Evolutionary conservation across 2,329 filamentous ascomycete genomes (phyloP).

Genomic region (Nigrospora oryzae): DNA sequence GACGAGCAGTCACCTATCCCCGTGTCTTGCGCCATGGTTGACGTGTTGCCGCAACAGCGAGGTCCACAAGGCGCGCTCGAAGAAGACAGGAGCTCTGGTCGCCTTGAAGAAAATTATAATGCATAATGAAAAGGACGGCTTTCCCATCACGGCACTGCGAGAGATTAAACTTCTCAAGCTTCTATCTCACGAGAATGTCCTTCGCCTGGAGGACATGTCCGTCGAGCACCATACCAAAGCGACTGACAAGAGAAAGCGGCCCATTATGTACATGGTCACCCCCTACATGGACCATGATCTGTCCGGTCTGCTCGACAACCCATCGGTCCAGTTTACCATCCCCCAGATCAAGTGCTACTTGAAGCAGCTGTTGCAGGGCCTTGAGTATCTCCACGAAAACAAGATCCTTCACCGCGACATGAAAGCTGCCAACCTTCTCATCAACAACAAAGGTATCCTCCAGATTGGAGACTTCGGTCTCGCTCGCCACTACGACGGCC

Average conservation of each 20-base stretch:
- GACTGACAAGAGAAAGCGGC: constrained; percentile 67
- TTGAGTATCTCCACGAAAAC: constrained; percentile 82
- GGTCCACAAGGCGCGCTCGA: constrained; percentile 81
- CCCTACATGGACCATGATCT: constrained; percentile 99
- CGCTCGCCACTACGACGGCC: constrained; percentile 85
- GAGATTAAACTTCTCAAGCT: constrained; percentile 97
- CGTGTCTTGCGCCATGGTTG: constrained; percentile 13
- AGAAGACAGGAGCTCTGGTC: constrained; percentile 64
- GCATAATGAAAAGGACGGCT: constrained; percentile 99
- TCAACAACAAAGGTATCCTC: constrained; percentile 86
- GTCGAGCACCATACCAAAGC: constrained; percentile 57
- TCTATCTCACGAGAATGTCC: constrained; percentile 81
- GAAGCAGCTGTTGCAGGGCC: constrained; percentile 81
- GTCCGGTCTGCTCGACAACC: constrained; percentile 94
- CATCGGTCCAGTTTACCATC: constrained; percentile 76
- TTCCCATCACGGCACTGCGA: constrained; percentile 94
- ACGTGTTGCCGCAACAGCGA: constrained; percentile 42
- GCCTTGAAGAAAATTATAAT: constrained; percentile 98
- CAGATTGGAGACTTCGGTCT: constrained; percentile 98
- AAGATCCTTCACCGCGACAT: constrained; percentile 94
- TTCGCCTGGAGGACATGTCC: constrained; percentile 90
- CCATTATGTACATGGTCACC: constrained; percentile 96
- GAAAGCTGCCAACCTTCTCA: constrained; percentile 96
- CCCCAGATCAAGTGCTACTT: constrained; percentile 98
- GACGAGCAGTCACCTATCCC: constrained; percentile 16